A percentile compares a stretch with the other conserved stretches of the same genome.
These are phyloP conservation scores for Curvularia hawaiiensis DNA, from an alignment of 2,329 filamentous ascomycete genomes.

Conservation along the genomic window DNA sequence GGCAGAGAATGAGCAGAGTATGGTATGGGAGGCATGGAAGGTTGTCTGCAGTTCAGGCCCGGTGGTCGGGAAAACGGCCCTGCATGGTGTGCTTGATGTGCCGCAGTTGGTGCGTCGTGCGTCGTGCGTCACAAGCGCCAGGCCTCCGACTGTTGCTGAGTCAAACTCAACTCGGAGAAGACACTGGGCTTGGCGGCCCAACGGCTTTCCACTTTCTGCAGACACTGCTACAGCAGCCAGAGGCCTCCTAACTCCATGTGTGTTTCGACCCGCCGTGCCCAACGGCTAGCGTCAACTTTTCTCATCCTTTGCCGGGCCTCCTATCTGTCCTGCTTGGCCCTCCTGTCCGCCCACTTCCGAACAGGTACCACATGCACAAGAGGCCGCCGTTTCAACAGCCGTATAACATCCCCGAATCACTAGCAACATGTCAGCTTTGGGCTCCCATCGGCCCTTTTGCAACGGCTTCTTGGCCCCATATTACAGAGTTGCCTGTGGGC, in stretches of 20 bases:
- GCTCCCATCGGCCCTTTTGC: conserved; percentile 8
- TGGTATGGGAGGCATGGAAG: conserved; percentile 5
- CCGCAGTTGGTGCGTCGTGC: conserved; percentile 7
- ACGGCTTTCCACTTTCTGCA: conserved; percentile 2
- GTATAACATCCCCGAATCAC: conserved; percentile 1
- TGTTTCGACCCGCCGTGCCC: conserved; percentile 1
- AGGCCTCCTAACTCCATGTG: background rate
- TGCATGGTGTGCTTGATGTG: conserved; percentile 13
- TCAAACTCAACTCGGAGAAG: background rate
- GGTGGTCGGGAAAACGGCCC: conserved; percentile 15
- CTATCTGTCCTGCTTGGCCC: background rate
- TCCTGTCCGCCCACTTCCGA: conserved; percentile 4
- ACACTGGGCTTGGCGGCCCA: conserved; percentile 6
- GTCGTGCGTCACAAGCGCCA: conserved; percentile 12
- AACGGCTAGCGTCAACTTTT: background rate
- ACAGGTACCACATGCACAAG: background rate
- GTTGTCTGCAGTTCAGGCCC: conserved; percentile 4
- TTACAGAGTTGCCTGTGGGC: background rate
- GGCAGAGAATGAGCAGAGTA: conserved; percentile 3
- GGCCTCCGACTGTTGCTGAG: conserved; percentile 11
- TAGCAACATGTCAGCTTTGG: conserved; percentile 1
- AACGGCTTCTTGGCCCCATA: conserved; percentile 1
- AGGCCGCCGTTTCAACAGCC: conserved; percentile 5
- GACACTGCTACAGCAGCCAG: conserved; percentile 3
- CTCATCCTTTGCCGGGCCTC: background rate